These are phyloP conservation scores for Phoma herbarum DNA, from an alignment of 2,329 filamentous ascomycete genomes.

Conservation along the genomic window DNA sequence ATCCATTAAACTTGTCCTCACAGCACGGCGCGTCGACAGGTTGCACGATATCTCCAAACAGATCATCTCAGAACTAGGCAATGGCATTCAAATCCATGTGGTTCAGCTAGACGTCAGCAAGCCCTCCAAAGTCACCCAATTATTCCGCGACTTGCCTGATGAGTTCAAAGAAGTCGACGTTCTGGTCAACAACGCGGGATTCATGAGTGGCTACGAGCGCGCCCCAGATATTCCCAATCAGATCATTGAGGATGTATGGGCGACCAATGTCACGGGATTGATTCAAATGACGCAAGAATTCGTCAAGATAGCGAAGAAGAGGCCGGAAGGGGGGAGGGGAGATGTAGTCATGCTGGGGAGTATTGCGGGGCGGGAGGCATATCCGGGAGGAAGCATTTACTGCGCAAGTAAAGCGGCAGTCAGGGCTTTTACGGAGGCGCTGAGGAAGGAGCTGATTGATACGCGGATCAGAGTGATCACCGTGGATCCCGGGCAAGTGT, in stretches of 20 bases:
- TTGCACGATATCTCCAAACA: conserved; percentile 76
- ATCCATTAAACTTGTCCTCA: conserved; percentile 81
- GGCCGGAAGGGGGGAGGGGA: conserved; percentile 74
- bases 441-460: conserved; percentile 81
- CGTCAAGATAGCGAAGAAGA: conserved; percentile 77
- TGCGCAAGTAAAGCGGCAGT: conserved; percentile 92
- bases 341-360: conserved; percentile 95
- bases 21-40: conserved; percentile 79
- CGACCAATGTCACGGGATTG: conserved; percentile 89
- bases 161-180: conserved; percentile 85
- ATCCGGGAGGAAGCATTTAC: conserved; percentile 79
- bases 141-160: conserved; percentile 75
- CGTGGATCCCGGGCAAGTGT: conserved; percentile 88
- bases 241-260: conserved; percentile 84
- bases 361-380: conserved; percentile 84
- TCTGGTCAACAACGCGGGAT: conserved; percentile 94
- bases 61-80: conserved; percentile 76
- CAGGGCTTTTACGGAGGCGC: conserved; percentile 78
- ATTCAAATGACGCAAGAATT: conserved; percentile 96
- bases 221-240: conserved; percentile 81
- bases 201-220: conserved; percentile 84
- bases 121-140: conserved; percentile 71
- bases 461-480: conserved; percentile 83
- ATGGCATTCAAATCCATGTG: conserved; percentile 71
- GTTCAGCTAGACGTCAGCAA: conserved; percentile 85